Evolutionary conservation across 306 rosid species (phyloP).

Genomic region (Leucaena leucocephala): DNA sequence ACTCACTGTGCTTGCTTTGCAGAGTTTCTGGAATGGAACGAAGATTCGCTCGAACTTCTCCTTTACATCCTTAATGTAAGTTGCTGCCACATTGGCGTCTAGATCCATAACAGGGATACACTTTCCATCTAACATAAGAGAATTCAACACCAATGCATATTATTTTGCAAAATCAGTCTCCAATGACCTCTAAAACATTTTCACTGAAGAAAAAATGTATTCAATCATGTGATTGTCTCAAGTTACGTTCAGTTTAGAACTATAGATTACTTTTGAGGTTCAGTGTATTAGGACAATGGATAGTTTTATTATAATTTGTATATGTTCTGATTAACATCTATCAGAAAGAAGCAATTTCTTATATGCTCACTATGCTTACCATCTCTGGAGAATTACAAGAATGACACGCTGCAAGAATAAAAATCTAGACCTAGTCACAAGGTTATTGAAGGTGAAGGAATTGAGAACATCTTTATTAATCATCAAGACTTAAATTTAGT

Average conservation of each 20-base stretch:
- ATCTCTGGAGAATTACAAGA: background rate
- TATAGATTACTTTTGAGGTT: background rate
- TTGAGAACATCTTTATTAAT: background rate
- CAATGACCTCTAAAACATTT: constrained; percentile 18
- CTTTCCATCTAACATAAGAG: constrained; percentile 64
- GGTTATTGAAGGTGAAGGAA: background rate
- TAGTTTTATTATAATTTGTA: background rate
- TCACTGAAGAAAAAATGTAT: background rate
- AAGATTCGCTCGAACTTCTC: constrained; percentile 66
- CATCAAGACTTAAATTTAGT: background rate
- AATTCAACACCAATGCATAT: constrained; percentile 28
- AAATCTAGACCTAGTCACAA: background rate
- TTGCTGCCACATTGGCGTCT: constrained; percentile 54
- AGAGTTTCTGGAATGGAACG: constrained; percentile 60
- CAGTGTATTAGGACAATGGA: background rate
- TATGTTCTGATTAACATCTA: background rate
- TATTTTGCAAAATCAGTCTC: constrained; percentile 28
- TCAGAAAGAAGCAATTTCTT: background rate
- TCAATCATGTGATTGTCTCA: background rate
- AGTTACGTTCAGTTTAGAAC: background rate
- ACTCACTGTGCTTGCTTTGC: constrained; percentile 57
- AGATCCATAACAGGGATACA: constrained; percentile 62
- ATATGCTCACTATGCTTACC: background rate
- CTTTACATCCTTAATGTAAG: constrained; percentile 64
- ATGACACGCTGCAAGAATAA: background rate